phyloP scores from a whole-genome alignment of 2,329 filamentous ascomycete genomes.

The Talaromyces sp. region DNA sequence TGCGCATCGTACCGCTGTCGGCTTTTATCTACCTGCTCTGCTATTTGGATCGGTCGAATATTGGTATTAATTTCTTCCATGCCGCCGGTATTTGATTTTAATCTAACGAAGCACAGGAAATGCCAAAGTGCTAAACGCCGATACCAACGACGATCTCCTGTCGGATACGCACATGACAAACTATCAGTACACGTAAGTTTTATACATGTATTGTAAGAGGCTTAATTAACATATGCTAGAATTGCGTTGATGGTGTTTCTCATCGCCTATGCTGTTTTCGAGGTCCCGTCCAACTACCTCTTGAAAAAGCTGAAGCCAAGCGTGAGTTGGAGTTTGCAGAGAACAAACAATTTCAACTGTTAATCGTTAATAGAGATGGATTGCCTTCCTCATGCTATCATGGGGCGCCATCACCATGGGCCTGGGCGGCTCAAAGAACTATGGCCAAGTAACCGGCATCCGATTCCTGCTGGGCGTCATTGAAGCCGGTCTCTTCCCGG shows the following conservation, averaged over 20 bases:
- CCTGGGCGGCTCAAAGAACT: conserved; percentile 41
- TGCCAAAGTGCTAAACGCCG: conserved; percentile 61
- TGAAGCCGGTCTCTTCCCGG: conserved; percentile 49
- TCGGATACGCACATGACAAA: conserved; percentile 58
- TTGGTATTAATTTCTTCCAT: conserved; percentile 41
- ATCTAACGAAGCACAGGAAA: conserved; percentile 37
- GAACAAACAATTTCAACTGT: not conserved
- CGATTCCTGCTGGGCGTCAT: conserved; percentile 49
- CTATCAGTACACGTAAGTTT: conserved; percentile 53
- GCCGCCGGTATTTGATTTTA: not conserved
- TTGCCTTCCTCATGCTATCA: conserved; percentile 47
- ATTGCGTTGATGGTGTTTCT: conserved; percentile 47
- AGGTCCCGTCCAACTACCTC: conserved; percentile 48
- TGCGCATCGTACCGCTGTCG: conserved; percentile 60
- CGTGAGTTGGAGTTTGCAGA: conserved; percentile 19
- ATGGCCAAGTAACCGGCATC: conserved; percentile 40
- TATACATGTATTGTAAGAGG: not conserved
- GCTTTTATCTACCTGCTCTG: conserved; percentile 63
- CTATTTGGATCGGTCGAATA: conserved; percentile 65
- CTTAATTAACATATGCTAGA: conserved; percentile 18
- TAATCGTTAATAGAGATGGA: conserved; percentile 34
- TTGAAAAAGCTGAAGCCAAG: conserved; percentile 46
- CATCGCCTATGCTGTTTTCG: conserved; percentile 47
- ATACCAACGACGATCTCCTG: conserved; percentile 58
- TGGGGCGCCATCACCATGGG: conserved; percentile 49